phyloP scores from a whole-genome alignment of 176 grass and related monocot genomes.

The Rhynchospora pubera region DNA sequence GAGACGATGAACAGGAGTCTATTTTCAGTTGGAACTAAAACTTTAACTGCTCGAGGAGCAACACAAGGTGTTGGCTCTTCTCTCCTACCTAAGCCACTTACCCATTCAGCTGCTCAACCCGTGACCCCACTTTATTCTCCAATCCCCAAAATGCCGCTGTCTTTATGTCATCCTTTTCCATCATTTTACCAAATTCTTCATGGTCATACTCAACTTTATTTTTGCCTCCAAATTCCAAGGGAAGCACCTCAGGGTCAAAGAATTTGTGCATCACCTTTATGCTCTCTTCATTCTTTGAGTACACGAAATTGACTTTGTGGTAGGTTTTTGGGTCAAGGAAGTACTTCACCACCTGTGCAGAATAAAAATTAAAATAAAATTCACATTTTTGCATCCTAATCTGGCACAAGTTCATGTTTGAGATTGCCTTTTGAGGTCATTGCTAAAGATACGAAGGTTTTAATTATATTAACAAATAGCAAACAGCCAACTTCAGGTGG shows the following conservation, averaged over 20 bases:
- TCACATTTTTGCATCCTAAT: background rate
- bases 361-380: background rate
- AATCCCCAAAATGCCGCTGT: conserved; percentile 36
- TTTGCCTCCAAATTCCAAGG: conserved; percentile 67
- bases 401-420: background rate
- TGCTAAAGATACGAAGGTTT: background rate
- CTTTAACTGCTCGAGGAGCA: conserved; percentile 51
- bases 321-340: conserved; percentile 60
- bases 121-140: conserved; percentile 10
- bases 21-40: background rate
- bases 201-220: conserved; percentile 49
- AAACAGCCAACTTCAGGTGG: background rate
- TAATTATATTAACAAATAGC: background rate
- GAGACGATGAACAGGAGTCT: background rate
- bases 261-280: conserved; percentile 38
- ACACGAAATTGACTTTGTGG: conserved; percentile 60
- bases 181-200: conserved; percentile 71
- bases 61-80: background rate
- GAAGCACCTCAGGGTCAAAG: conserved; percentile 63
- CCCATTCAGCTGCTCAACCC: background rate
- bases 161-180: conserved; percentile 64
- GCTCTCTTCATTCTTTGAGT: conserved; percentile 64
- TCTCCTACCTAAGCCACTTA: conserved; percentile 18
- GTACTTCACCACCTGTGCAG: conserved; percentile 44
- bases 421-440: background rate